A percentile compares a stretch with the other conserved stretches of the same genome.
These are phyloP conservation scores for Arabidopsis suecica DNA, from an alignment of 345 rosid species.

Conservation along the genomic window DNA sequence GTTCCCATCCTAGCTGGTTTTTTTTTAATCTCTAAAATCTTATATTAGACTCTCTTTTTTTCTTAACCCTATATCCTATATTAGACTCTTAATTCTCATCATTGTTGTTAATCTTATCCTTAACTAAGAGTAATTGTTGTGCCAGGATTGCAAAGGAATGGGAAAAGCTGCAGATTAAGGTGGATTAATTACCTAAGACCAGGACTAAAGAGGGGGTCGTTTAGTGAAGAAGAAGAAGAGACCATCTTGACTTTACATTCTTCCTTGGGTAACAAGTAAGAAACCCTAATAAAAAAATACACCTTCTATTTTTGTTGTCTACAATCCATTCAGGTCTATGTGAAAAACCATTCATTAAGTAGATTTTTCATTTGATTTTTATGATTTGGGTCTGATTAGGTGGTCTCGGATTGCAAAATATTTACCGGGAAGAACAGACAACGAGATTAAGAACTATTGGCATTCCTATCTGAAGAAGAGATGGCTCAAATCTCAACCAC, in stretches of 20 bases:
- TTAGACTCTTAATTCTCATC: not conserved
- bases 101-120: not conserved
- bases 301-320: not conserved
- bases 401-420: conserved; percentile 91
- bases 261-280: conserved; percentile 91
- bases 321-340: no score
- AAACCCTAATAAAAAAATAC: not conserved
- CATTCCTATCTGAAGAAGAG: conserved; percentile 86
- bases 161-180: conserved; percentile 92
- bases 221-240: conserved; percentile 70
- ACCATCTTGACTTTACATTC: conserved; percentile 72
- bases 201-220: conserved; percentile 75
- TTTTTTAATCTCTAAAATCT: conserved; percentile 11
- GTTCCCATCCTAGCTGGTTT: conserved; percentile 85
- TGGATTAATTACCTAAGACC: conserved; percentile 97
- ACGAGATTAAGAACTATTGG: conserved; percentile 94
- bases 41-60: not conserved
- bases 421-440: conserved; percentile 95
- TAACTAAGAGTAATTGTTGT: not conserved
- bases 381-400: conserved; percentile 45
- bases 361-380: not conserved
- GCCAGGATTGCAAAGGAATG: conserved; percentile 88
- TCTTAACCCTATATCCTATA: no score
- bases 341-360: not conserved
- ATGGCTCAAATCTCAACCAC: conserved; percentile 52